Conservation (phyloP, 768 basidiomycete genomes). For the Boletus patriciae region DNA sequence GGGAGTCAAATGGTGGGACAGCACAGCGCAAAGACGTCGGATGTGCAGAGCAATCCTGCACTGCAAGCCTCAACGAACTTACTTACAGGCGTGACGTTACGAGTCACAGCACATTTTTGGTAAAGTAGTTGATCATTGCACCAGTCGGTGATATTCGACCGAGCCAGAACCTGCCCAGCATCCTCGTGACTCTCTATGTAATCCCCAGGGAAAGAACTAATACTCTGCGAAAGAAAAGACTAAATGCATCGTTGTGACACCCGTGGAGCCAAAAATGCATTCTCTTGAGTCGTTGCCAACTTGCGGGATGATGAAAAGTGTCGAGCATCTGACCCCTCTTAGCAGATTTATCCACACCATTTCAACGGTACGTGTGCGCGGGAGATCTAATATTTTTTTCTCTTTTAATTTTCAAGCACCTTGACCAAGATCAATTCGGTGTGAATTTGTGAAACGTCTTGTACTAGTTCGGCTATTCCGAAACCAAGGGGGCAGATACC, state of each 20-base stretch:
- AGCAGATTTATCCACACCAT: background rate
- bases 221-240: background rate
- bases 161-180: background rate
- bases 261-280: background rate
- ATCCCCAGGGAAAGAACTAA: background rate
- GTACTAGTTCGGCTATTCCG: background rate
- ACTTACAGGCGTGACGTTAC: slow-evolving; percentile 40
- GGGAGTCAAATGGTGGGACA: slow-evolving; percentile 9
- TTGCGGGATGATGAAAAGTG: background rate
- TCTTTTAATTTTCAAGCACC: background rate
- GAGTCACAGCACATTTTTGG: slow-evolving; percentile 33
- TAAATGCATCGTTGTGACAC: background rate
- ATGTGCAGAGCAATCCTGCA: slow-evolving; percentile 30
- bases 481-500: slow-evolving; percentile 16
- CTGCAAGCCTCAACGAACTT: slow-evolving; percentile 33
- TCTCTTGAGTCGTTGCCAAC: background rate
- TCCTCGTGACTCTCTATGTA: background rate
- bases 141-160: slow-evolving; percentile 16
- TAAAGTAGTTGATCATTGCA: slow-evolving; percentile 36
- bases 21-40: slow-evolving; percentile 19
- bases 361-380: background rate
- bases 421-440: background rate
- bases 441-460: background rate
- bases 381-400: background rate
- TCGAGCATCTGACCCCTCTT: background rate